Evolutionary conservation across 306 rosid species (phyloP).

Genomic region (Prunus campanulata): DNA sequence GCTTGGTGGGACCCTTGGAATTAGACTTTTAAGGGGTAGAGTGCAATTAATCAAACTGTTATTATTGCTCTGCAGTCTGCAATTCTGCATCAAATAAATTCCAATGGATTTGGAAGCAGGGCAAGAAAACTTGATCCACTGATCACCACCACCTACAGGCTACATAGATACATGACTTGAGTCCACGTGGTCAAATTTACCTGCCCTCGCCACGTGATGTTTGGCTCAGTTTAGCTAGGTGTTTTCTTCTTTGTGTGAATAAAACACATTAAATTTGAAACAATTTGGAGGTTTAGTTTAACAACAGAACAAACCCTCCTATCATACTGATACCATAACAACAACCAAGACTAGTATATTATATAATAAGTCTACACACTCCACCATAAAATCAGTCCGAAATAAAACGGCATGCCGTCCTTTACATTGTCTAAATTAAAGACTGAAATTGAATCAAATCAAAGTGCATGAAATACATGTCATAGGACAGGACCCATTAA

Average conservation of each 20-base stretch:
- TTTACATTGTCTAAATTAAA: too few relatives aligned
- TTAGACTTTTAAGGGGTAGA: not conserved
- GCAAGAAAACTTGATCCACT: not conserved
- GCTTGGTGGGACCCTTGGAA: too few relatives aligned
- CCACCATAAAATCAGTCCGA: too few relatives aligned
- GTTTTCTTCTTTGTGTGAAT: not conserved
- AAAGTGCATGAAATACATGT: too few relatives aligned
- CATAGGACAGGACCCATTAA: too few relatives aligned
- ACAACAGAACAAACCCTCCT: too few relatives aligned
- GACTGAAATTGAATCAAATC: too few relatives aligned
- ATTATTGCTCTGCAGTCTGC: not conserved
- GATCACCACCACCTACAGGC: not conserved
- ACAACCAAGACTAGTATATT: too few relatives aligned
- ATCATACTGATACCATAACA: too few relatives aligned
- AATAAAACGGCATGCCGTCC: too few relatives aligned
- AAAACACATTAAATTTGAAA: not conserved
- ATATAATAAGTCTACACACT: too few relatives aligned
- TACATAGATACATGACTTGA: too few relatives aligned
- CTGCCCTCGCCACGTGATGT: not conserved
- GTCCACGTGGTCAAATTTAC: not conserved
- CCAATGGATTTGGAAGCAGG: not conserved
- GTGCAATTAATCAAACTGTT: not conserved
- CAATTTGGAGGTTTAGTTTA: not conserved
- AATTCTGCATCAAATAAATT: slow-evolving; percentile 1
- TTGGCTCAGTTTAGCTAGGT: slow-evolving; percentile 2